phyloP scores from a whole-genome alignment of 1,139 yeast genomes.

The Pichia sp. region DNA sequence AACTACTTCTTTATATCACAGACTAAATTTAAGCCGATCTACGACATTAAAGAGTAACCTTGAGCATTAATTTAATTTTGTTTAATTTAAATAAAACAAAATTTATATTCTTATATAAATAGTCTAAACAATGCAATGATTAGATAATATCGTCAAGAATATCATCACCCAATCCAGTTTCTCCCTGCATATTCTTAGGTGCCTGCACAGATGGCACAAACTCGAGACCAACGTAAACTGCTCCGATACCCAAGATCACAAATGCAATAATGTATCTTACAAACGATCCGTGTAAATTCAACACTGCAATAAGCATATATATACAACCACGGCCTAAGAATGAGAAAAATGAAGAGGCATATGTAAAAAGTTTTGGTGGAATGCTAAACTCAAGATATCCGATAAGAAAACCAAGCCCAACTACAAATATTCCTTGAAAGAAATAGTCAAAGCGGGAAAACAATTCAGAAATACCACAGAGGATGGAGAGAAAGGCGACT shows the following conservation, averaged over 20 bases:
- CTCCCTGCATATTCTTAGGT: slow-evolving; percentile 64
- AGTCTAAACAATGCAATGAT: too few relatives aligned
- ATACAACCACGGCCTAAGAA: slow-evolving; percentile 78
- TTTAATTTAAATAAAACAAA: neutral
- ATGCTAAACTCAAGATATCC: slow-evolving; percentile 58
- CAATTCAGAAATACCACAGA: slow-evolving; percentile 55
- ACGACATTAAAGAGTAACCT: too few relatives aligned
- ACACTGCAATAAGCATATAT: slow-evolving; percentile 60
- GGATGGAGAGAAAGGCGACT: slow-evolving; percentile 47
- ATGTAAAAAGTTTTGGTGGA: slow-evolving; percentile 61
- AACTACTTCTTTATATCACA: too few relatives aligned
- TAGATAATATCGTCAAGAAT: slow-evolving; percentile 33
- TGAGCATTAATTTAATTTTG: too few relatives aligned
- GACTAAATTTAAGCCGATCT: too few relatives aligned
- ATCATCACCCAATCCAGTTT: slow-evolving; percentile 38
- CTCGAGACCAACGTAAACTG: slow-evolving; percentile 55
- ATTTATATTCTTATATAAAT: neutral
- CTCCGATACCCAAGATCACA: slow-evolving; percentile 52
- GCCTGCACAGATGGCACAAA: slow-evolving; percentile 65
- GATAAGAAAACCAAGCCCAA: slow-evolving; percentile 50
- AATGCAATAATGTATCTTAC: slow-evolving; percentile 52
- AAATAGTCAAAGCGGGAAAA: slow-evolving; percentile 45
- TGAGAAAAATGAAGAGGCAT: slow-evolving; percentile 76
- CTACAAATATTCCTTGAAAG: slow-evolving; percentile 49
- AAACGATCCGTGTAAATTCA: slow-evolving; percentile 56